Base-by-base conservation (phyloP, 1,284 basidiomycete species). In the Trichosporon coremiiforme region DNA sequence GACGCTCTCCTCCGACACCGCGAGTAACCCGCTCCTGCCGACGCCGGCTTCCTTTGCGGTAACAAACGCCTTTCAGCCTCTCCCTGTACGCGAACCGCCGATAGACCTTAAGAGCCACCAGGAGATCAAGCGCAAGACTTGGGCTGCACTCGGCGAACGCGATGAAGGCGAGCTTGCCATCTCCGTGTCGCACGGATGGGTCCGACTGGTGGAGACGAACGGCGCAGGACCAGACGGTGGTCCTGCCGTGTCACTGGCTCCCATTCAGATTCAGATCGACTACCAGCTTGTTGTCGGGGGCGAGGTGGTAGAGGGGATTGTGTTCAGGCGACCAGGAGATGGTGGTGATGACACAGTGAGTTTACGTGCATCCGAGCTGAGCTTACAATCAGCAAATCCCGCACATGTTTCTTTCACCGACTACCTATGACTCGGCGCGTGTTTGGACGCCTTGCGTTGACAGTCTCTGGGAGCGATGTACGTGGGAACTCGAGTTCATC, bases 361-460 rank as follows among this genome's bases (percentile, higher is more conserved):
- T 87, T 17, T 22, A 22, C 1, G 12, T 13, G 5, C 5, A 31
- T 25, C 7, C 10, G 22, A 15, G 33, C 33, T 31, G 25, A 22
- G 66, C 47, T 69, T 10, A 67, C 67, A 2, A 2, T 55, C 75
- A 95, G 92, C 90, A 93, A 76, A 89, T 94, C 70, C 95, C 95
- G 35, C 97, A 99, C 83, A 90, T 92, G 68, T 99, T 92, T 79
- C 95, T 95, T 2, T 91, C 91, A 2, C 90, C 95, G 0, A 92
- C 93, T 0, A 92, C 91, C 3, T 90, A 94, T 5, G 94, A 97
- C 78, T 88, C 93, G 12, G 94, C 96, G 8, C 87, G 97, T 75
- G 94, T 93, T 77, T 99, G 97, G 97, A 91, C 98, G 10, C 97
- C 97, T 4, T 99, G 97, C 77, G 85, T 98, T 13, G 97, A 99